Evolutionary conservation across 2,329 filamentous ascomycete genomes (phyloP).

Genomic region (Neofusicoccum kwambonambiense): DNA sequence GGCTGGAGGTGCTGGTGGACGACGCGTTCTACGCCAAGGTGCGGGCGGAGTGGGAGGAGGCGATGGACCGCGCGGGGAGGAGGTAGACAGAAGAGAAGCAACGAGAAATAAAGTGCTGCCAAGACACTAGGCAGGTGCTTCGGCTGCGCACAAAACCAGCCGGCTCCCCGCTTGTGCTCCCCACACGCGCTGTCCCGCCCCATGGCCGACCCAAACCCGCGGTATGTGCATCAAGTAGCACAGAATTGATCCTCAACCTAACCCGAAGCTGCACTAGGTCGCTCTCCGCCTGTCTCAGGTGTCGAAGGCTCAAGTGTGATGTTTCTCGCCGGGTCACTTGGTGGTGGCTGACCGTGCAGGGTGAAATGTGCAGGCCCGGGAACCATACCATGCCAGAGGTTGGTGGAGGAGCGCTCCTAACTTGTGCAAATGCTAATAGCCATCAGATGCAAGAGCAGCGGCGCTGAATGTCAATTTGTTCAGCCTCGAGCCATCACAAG

Average conservation of each 20-base stretch:
- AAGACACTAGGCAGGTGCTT: neutral
- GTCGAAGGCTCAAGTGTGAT: neutral
- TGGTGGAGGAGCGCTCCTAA: neutral
- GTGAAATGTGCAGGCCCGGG: constrained; percentile 2
- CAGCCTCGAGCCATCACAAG: neutral
- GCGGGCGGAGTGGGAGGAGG: constrained; percentile 18
- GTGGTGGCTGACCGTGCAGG: neutral
- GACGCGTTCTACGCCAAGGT: constrained; percentile 17
- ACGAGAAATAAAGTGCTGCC: neutral
- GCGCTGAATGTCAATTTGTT: neutral
- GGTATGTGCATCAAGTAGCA: neutral
- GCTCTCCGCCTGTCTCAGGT: neutral
- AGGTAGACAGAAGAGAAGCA: neutral
- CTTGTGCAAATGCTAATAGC: neutral
- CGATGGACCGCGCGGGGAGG: constrained; percentile 9
- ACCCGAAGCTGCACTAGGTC: neutral
- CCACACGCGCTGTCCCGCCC: neutral
- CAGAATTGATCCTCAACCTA: no score
- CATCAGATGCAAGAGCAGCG: neutral
- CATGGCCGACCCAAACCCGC: neutral
- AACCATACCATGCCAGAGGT: neutral
- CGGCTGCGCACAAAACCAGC: neutral
- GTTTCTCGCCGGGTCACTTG: neutral
- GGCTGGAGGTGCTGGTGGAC: constrained; percentile 17
- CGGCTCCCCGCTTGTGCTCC: no score